Percentiles rank a stretch among this genome's conserved stretches.
phyloP scores from a whole-genome alignment of 1,139 yeast genomes.

The Hansenula anomala region DNA sequence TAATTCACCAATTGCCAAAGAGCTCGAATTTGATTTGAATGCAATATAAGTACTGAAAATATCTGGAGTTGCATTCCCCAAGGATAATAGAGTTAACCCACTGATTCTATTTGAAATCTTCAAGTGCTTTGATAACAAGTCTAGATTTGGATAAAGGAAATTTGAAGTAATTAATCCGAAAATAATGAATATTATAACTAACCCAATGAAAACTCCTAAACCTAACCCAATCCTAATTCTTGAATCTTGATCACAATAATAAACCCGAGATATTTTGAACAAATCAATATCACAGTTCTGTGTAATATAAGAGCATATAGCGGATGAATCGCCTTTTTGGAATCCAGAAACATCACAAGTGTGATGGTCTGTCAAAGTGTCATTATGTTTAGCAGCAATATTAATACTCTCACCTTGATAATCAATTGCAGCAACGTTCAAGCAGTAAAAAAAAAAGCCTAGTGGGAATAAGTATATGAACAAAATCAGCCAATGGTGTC shows the following conservation, averaged over 20 bases:
- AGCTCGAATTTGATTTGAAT: constrained; percentile 58
- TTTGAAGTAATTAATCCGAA: constrained; percentile 75
- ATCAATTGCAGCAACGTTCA: not conserved
- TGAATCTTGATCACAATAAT: constrained; percentile 6
- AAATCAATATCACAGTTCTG: constrained; percentile 5
- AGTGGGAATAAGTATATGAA: not conserved
- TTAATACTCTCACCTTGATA: too few species aligned
- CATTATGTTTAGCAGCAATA: too few species aligned
- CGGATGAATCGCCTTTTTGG: not conserved
- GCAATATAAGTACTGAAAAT: constrained; percentile 82
- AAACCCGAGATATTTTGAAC: constrained; percentile 5
- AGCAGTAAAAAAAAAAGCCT: not conserved
- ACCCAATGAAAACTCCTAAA: not conserved
- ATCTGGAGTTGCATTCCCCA: constrained; percentile 94
- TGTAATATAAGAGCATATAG: constrained; percentile 6
- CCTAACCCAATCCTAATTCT: not conserved
- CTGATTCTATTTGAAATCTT: constrained; percentile 74
- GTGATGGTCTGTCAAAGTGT: not conserved
- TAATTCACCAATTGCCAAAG: constrained; percentile 83
- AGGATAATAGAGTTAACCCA: constrained; percentile 82
- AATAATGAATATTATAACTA: constrained; percentile 43
- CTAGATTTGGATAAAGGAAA: constrained; percentile 69
- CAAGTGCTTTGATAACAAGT: constrained; percentile 53
- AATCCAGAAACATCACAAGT: constrained; percentile 3
- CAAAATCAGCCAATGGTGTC: not conserved